phyloP scores from a whole-genome alignment of 2,329 filamentous ascomycete genomes.

The Fusarium stilboides region DNA sequence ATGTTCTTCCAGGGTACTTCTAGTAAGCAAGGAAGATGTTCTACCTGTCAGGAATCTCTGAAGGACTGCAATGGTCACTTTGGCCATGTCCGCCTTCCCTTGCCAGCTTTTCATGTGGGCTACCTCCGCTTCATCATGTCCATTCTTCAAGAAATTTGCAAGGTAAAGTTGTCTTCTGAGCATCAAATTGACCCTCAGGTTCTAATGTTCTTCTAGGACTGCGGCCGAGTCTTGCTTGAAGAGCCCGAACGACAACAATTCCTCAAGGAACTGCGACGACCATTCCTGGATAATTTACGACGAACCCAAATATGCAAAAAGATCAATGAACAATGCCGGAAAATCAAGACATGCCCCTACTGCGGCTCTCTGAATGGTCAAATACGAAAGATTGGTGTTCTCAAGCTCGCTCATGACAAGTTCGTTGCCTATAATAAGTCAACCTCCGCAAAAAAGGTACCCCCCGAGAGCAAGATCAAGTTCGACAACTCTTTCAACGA shows the following conservation, averaged over 20 bases:
- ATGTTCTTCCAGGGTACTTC: constrained; percentile 76
- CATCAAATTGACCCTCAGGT: background rate
- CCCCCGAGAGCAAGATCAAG: constrained; percentile 83
- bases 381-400: constrained; percentile 90
- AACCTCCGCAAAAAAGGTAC: constrained; percentile 85
- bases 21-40: constrained; percentile 83
- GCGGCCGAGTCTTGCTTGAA: constrained; percentile 85
- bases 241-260: constrained; percentile 84
- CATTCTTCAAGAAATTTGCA: constrained; percentile 96
- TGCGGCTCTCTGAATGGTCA: constrained; percentile 89
- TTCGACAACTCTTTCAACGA: constrained; percentile 90
- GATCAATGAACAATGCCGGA: constrained; percentile 91
- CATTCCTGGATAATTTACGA: constrained; percentile 88
- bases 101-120: constrained; percentile 96
- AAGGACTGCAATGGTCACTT: constrained; percentile 95
- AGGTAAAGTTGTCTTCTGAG: constrained; percentile 59
- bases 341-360: constrained; percentile 84
- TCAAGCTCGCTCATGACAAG: constrained; percentile 96
- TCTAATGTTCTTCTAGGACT: constrained; percentile 68
- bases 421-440: constrained; percentile 91
- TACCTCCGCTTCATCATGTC: constrained; percentile 95
- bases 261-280: constrained; percentile 84
- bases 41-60: constrained; percentile 86
- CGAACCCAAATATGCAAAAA: constrained; percentile 88
- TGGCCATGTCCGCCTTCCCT: constrained; percentile 89